Base-by-base conservation (phyloP, 108 stramenopile genomes). In the Thalassiosira profunda region DNA sequence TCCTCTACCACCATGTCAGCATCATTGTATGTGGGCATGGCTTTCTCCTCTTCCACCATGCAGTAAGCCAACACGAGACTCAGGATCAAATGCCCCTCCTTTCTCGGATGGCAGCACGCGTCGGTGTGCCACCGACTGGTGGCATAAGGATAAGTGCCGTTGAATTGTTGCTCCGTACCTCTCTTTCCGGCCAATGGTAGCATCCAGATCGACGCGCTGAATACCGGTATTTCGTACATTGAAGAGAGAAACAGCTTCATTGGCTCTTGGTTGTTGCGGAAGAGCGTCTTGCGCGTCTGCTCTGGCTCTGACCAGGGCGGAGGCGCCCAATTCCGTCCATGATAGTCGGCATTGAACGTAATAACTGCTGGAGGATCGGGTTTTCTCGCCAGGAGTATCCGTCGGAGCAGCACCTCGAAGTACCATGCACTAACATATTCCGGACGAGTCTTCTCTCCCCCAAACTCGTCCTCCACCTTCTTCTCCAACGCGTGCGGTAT, bases 281-380 rank as follows among this genome's bases (percentile, higher is more conserved):
- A 74, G 18, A 66, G 40, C 26, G 33, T 59, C 18, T 53, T 51
- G 38, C 17, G 20, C 1, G 38, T 45, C 37, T 35, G 31, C 35
- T 34, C 43, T 8, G 18, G 17, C 17, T 56, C 59, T 23, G 24
- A 44, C 1, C 33, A 26, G 36, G 67, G 63, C 33, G 30, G 30
- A 14, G 46, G 28, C 10, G 63, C 42, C 70, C 70, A 72, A 15
- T 20, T 20, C 10, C 20, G 23, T 0, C 70, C 70, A 42, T 44
- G 24, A 25, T 74, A 74, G 26, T 74, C 73, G 11, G 73, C 73
- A 41, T 74, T 74, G 44, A 74, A 74, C 1, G 73, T 74, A 23
- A 74, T 30, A 0, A 74, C 67, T 29, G 73, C 73, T 5, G 60
- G 18, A 0, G 73, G 73, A 36, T 74, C 64, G 5, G 73, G 73